Conservation (phyloP, 1,284 basidiomycete genomes). For the Ustilago shanxiensis region DNA sequence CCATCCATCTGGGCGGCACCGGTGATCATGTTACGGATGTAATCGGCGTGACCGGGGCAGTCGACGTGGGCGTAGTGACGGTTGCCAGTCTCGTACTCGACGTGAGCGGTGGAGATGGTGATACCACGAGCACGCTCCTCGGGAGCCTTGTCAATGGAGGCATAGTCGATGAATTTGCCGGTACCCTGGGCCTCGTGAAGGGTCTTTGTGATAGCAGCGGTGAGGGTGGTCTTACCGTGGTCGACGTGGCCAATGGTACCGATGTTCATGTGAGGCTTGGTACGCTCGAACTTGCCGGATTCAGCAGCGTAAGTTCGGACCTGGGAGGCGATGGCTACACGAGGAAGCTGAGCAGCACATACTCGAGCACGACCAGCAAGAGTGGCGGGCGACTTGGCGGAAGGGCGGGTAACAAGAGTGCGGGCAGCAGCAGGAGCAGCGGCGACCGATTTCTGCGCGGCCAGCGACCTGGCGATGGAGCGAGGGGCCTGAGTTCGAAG, state of each 20-base stretch:
- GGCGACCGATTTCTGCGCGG: constrained; percentile 38
- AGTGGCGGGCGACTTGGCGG: constrained; percentile 37
- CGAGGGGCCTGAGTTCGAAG: constrained; percentile 54
- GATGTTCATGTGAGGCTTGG: constrained; percentile 90
- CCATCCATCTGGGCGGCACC: constrained; percentile 98
- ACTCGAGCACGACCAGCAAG: constrained; percentile 42
- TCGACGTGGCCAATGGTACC: constrained; percentile 72
- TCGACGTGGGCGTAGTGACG: constrained; percentile 99
- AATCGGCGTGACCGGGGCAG: constrained; percentile 80
- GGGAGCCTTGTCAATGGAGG: constrained; percentile 99
- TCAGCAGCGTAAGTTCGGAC: constrained; percentile 75
- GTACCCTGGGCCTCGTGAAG: constrained; percentile 80
- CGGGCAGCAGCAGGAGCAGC: constrained; percentile 39
- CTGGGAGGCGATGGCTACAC: constrained; percentile 48
- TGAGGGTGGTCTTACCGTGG: constrained; percentile 85
- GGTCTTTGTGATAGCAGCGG: constrained; percentile 98
- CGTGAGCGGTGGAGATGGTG: constrained; percentile 88
- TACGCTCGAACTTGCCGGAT: constrained; percentile 80
- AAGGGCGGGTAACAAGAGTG: constrained; percentile 40
- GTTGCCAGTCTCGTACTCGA: constrained; percentile 91
- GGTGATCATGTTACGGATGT: constrained; percentile 91
- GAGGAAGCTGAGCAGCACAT: constrained; percentile 40
- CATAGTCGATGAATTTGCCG: constrained; percentile 97
- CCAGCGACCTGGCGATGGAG: constrained; percentile 44
- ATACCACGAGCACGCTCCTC: constrained; percentile 99